Conservation (phyloP, 345 rosid genomes). For the Salix arbutifolia region DNA sequence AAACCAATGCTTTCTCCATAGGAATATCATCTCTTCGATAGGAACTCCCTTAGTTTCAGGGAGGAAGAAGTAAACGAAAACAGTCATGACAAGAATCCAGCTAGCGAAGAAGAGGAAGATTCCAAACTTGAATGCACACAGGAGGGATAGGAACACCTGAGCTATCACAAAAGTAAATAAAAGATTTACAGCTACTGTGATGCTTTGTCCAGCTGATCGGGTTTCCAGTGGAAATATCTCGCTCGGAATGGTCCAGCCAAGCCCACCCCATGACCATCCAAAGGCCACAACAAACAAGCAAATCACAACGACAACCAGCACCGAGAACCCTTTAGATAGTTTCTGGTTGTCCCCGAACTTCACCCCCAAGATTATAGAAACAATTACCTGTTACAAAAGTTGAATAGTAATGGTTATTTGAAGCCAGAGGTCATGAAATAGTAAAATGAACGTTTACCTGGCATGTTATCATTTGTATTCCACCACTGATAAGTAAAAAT, state of each 20-base stretch:
- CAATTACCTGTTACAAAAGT: conserved; percentile 45
- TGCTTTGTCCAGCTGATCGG: conserved; percentile 87
- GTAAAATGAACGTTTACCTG: conserved; percentile 40
- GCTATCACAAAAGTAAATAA: conserved; percentile 81
- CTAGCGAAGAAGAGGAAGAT: conserved; percentile 87
- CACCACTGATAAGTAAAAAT: conserved; percentile 76
- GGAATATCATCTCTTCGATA: conserved; percentile 77
- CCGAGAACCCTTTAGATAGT: conserved; percentile 62
- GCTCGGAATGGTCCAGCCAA: conserved; percentile 94
- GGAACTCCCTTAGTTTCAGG: conserved; percentile 95
- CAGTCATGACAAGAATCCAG: conserved; percentile 77
- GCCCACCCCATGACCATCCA: conserved; percentile 98
- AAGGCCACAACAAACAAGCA: conserved; percentile 88
- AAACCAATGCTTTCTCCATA: conserved; percentile 94
- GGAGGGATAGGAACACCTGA: conserved; percentile 67
- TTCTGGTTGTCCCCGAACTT: conserved; percentile 67
- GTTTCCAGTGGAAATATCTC: conserved; percentile 87
- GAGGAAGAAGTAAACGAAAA: conserved; percentile 60
- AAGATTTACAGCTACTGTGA: conserved; percentile 89
- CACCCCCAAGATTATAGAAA: conserved; percentile 65
- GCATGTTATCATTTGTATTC: conserved; percentile 73
- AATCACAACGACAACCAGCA: conserved; percentile 59
- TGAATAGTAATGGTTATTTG: neutral
- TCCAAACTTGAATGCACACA: conserved; percentile 74
- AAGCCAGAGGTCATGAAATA: neutral